Evolutionary conservation across 2,329 filamentous ascomycete species (phyloP), one percentile per base, ranked within the genome.

Genomic region (Magnaporthales sp.): DNA sequence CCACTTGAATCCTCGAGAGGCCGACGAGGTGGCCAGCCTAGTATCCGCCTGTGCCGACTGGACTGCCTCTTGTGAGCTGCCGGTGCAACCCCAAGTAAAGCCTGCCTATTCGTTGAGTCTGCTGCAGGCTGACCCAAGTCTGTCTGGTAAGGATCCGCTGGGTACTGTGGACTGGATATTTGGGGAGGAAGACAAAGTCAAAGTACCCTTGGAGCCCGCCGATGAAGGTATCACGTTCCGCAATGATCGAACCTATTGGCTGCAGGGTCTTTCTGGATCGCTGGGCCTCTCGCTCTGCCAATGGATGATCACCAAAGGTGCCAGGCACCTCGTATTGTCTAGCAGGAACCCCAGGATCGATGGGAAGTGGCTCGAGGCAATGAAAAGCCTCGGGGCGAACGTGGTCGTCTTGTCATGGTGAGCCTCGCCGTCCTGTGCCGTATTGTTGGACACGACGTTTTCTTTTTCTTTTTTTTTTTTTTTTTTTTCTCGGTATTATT

Each of bases 301-400:
- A 4, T 64, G 62, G 62, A 64, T 64, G 62, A 32, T 64, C 19
- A 22, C 30, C 31, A 46, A 51, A 8, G 62, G 62, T n/a, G 62
- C 62, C n/a, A 24, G 22, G 62, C 32, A 51, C 19, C 8, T 64
- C 3, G 22, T 9, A 2, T 5, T 64, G 6, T 13, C 4, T 7
- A 62, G 61, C 29, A 26, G 61, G 7, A n/a, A 32, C 27, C 61
- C 61, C 4, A 62, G 32, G 15, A n/a, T 62, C 6, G 61, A 62
- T n/a, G 61, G 15, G 27, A 31, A 32, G n/a, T 62, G 61, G 61
- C 24, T 62, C 10, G 61, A 19, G 3, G 19, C 24, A 29, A n/a
- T 31, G 5, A 51, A 15, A 51, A 6, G 38, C 11, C 38, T 51
- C 4, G 38, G 38, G n/a, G 38, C 38, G n/a, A 15, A 51, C 5